phyloP scores from a whole-genome alignment of 2,329 filamentous ascomycete genomes.

The Monilinia fructicola region DNA sequence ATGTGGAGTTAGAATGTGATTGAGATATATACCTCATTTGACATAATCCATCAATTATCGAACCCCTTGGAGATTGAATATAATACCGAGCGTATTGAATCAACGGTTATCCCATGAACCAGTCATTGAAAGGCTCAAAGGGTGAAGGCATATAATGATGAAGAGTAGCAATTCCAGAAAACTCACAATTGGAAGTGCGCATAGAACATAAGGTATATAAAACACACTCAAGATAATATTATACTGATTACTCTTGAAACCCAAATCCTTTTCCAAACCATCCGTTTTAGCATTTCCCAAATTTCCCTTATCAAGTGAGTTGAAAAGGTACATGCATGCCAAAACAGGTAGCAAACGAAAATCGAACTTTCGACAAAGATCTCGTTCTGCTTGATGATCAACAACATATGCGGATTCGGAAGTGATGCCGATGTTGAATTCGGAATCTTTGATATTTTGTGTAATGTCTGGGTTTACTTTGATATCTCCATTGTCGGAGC shows the following conservation, averaged over 20 bases:
- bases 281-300: conserved; percentile 57
- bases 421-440: not conserved
- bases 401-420: conserved; percentile 1
- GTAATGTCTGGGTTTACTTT: not conserved
- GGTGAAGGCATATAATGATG: too few relatives aligned
- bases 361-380: conserved; percentile 46
- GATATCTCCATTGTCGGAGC: not conserved
- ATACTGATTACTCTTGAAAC: conserved; percentile 63
- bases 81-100: not conserved
- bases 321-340: conserved; percentile 47
- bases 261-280: conserved; percentile 48
- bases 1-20: conserved; percentile 2
- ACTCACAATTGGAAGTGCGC: conserved; percentile 58
- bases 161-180: not conserved
- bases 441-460: conserved; percentile 13
- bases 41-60: not conserved
- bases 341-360: conserved; percentile 45
- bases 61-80: not conserved
- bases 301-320: conserved; percentile 52
- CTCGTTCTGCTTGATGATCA: conserved; percentile 22
- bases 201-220: conserved; percentile 72
- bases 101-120: not conserved
- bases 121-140: not conserved
- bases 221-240: conserved; percentile 70
- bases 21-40: not conserved